Conservation (phyloP, 257 asterid genomes). For the Petunia axillaris region DNA sequence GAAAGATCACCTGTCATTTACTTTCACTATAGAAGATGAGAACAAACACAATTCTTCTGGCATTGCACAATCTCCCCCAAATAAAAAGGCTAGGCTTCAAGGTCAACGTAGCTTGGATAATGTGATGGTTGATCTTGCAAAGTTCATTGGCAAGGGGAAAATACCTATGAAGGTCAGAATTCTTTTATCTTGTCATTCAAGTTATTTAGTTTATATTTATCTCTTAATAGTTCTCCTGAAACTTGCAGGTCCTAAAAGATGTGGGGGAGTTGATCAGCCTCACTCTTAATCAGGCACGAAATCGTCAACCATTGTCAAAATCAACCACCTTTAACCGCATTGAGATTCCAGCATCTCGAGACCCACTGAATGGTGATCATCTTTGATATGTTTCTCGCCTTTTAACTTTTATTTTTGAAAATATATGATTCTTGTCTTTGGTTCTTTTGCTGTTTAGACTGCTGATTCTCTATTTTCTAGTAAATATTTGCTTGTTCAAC, state of each 20-base stretch:
- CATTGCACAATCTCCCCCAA: conserved; percentile 55
- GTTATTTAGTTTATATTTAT: neutral
- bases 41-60: conserved; percentile 43
- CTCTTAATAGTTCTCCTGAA: conserved; percentile 16
- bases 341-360: conserved; percentile 62
- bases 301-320: conserved; percentile 84
- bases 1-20: conserved; percentile 66
- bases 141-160: conserved; percentile 82
- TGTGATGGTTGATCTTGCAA: conserved; percentile 83
- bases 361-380: conserved; percentile 79
- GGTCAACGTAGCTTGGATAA: conserved; percentile 62
- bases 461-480: conserved; percentile 12
- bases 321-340: conserved; percentile 88
- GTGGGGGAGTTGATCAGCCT: conserved; percentile 73
- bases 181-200: neutral
- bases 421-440: neutral
- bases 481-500: conserved; percentile 9
- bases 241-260: conserved; percentile 82
- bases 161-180: conserved; percentile 80
- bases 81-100: conserved; percentile 63
- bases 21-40: conserved; percentile 74
- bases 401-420: neutral
- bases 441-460: neutral
- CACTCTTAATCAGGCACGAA: conserved; percentile 74
- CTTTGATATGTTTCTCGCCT: conserved; percentile 16